These are phyloP conservation scores for Striga hermonthica DNA, from an alignment of 305 asterid species.

Conservation along the genomic window DNA sequence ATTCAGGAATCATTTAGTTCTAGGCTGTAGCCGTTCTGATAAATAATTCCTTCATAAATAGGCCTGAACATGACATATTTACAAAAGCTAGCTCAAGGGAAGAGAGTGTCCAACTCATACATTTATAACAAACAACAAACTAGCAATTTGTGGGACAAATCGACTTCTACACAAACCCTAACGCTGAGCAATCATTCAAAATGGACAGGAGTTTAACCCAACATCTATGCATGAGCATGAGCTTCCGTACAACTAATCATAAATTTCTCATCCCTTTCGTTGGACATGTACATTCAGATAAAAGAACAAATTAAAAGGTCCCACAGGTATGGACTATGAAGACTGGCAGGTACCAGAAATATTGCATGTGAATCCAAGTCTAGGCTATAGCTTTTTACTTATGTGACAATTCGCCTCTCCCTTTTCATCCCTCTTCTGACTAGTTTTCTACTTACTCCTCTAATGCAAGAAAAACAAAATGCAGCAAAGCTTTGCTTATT, in stretches of 20 bases:
- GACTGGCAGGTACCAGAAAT: not conserved
- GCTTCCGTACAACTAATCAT: too few species aligned
- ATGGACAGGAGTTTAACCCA: too few species aligned
- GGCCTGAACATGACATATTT: not conserved
- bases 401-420: too few species aligned
- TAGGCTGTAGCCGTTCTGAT: not conserved
- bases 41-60: slow-evolving; percentile 6
- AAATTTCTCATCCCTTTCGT: too few species aligned
- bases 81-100: slow-evolving; percentile 2
- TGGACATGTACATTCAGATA: too few species aligned
- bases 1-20: not conserved
- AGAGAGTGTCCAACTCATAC: not conserved
- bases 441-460: not conserved
- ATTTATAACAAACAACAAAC: not conserved
- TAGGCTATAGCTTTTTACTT: slow-evolving; percentile 4
- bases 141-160: not conserved
- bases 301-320: not conserved
- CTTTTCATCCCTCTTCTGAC: slow-evolving; percentile 11
- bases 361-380: slow-evolving; percentile 26
- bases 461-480: not conserved
- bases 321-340: slow-evolving; percentile 24
- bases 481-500: slow-evolving; percentile 11
- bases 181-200: too few species aligned
- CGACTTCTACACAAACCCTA: not conserved
- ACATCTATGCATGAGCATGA: too few species aligned